These are phyloP conservation scores for Puccinia hordei DNA, from an alignment of 1,284 basidiomycete species.

Conservation along the genomic window DNA sequence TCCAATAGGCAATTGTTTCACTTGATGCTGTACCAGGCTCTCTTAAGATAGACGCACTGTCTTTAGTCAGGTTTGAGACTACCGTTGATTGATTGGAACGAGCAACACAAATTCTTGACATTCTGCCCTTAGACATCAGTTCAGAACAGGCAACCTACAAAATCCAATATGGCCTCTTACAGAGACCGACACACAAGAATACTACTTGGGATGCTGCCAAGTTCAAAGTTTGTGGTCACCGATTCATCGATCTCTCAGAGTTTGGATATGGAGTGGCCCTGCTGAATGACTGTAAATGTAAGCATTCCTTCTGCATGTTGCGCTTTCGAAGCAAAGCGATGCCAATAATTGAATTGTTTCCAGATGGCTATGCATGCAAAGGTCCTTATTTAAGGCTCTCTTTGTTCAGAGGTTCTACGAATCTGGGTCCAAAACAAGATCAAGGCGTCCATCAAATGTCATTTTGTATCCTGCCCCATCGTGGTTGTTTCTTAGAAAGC, in stretches of 20 bases:
- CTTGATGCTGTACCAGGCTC: constrained; percentile 76
- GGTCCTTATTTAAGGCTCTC: constrained; percentile 74
- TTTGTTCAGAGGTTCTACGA: constrained; percentile 82
- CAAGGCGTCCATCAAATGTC: constrained; percentile 75
- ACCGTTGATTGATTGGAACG: constrained; percentile 87
- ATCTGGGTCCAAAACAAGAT: constrained; percentile 87
- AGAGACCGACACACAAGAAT: constrained; percentile 88
- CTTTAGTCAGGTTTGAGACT: constrained; percentile 79
- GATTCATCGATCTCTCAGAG: constrained; percentile 78
- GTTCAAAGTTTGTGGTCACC: constrained; percentile 76
- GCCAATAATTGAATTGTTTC: background rate
- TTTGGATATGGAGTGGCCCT: constrained; percentile 91
- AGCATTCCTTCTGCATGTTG: background rate
- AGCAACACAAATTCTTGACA: constrained; percentile 68
- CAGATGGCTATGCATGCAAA: constrained; percentile 56
- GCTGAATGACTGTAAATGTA: constrained; percentile 81
- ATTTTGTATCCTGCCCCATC: constrained; percentile 83
- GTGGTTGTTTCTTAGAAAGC: constrained; percentile 79
- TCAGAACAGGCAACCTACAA: constrained; percentile 84
- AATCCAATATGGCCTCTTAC: constrained; percentile 87
- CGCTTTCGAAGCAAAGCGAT: background rate
- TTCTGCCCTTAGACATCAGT: constrained; percentile 84
- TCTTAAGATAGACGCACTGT: constrained; percentile 69
- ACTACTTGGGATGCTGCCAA: constrained; percentile 78
- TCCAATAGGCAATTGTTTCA: constrained; percentile 65